Conservation (phyloP, 139 green algal genomes). For the Coelastrella sp. region DNA sequence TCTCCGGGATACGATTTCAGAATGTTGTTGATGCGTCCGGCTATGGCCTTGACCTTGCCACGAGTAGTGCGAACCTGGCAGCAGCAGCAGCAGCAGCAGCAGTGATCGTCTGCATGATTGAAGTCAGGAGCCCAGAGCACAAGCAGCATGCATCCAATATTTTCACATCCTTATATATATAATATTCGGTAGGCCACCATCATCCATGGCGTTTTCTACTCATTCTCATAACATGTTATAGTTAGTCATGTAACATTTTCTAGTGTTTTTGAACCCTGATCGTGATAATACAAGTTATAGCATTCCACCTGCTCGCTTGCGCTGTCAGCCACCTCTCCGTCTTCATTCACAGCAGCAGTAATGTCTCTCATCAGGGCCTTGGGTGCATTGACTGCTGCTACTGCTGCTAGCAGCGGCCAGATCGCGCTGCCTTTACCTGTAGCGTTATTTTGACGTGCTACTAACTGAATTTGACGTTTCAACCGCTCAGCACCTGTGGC, state of each 20-base stretch:
- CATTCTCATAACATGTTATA: too few species aligned
- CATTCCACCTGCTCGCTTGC: constrained; percentile 57
- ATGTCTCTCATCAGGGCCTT: constrained; percentile 46
- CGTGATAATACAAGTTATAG: neutral
- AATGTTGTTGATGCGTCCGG: constrained; percentile 65
- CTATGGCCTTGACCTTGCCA: constrained; percentile 57
- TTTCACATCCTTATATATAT: neutral
- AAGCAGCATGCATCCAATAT: neutral
- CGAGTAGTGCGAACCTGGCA: constrained; percentile 51
- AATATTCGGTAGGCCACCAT: too few species aligned
- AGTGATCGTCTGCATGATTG: neutral
- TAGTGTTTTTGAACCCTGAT: neutral
- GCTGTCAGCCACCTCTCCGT: constrained; percentile 62
- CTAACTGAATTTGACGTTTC: constrained; percentile 50
- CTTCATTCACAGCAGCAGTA: constrained; percentile 54
- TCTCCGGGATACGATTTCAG: constrained; percentile 76
- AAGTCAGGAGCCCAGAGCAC: neutral
- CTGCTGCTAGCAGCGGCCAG: constrained; percentile 50
- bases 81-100: neutral
- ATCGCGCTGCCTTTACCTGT: constrained; percentile 18
- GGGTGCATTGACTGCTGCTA: constrained; percentile 28
- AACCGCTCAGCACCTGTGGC: constrained; percentile 53
- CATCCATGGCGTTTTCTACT: too few species aligned
- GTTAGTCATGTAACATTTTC: neutral
- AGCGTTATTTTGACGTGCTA: constrained; percentile 51